A percentile compares a stretch with the other conserved stretches of the same genome.
Evolutionary conservation across 2,329 filamentous ascomycete species (phyloP).

Genomic region (Fusarium sororula): DNA sequence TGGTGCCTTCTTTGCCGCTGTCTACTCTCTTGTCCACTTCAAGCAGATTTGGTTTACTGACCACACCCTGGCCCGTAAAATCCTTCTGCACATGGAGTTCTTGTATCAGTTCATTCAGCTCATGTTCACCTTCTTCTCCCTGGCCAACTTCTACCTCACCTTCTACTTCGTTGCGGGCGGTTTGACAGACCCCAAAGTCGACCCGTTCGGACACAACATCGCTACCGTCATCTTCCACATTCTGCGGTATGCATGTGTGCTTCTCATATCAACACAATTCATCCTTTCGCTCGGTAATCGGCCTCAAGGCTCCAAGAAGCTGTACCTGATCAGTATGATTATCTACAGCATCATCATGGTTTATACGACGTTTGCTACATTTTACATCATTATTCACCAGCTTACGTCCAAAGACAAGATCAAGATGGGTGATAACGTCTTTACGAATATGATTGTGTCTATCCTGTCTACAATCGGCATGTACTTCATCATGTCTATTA

Average conservation of each 20-base stretch:
- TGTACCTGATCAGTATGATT: slow-evolving; percentile 89
- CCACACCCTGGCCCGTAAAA: slow-evolving; percentile 87
- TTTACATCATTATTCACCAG: slow-evolving; percentile 91
- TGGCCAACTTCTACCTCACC: slow-evolving; percentile 98
- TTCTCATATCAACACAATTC: slow-evolving; percentile 94
- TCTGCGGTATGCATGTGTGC: slow-evolving; percentile 83
- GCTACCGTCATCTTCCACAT: slow-evolving; percentile 87
- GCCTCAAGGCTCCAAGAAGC: slow-evolving; percentile 90
- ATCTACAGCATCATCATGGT: slow-evolving; percentile 94
- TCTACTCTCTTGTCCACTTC: slow-evolving; percentile 96
- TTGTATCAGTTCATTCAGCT: slow-evolving; percentile 93
- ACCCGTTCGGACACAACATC: slow-evolving; percentile 91
- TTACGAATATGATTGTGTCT: slow-evolving; percentile 93
- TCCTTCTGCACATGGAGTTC: slow-evolving; percentile 93
- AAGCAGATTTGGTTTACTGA: slow-evolving; percentile 93
- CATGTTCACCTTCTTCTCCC: slow-evolving; percentile 95
- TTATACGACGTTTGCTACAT: slow-evolving; percentile 88
- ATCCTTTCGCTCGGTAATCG: slow-evolving; percentile 96
- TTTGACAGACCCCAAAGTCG: slow-evolving; percentile 78
- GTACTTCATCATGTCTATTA: slow-evolving; percentile 95
- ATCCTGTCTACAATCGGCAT: slow-evolving; percentile 89
- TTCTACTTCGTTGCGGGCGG: slow-evolving; percentile 98
- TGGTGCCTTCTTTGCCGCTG: slow-evolving; percentile 97
- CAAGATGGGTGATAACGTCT: slow-evolving; percentile 82
- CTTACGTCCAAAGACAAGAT: slow-evolving; percentile 64